These are phyloP conservation scores for Sugiyamaella grinbergsii DNA, from an alignment of 1,139 yeast genomes.

Conservation along the genomic window DNA sequence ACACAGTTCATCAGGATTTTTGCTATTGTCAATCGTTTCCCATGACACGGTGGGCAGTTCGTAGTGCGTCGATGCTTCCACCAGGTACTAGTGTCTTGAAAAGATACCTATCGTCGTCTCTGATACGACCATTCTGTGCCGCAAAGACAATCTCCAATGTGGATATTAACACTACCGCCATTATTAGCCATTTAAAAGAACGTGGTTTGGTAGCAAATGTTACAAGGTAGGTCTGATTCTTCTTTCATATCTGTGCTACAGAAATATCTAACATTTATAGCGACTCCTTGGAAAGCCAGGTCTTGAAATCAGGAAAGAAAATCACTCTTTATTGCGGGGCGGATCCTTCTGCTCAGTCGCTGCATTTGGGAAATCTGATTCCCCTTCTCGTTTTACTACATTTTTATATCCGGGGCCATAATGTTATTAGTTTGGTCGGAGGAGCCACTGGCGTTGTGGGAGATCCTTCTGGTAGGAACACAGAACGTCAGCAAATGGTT, in stretches of 20 bases:
- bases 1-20: no score
- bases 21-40: background rate
- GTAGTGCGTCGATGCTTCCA: background rate
- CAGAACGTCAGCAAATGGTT: conserved; percentile 68
- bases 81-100: background rate
- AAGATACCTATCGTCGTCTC: background rate
- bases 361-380: conserved; percentile 86
- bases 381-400: conserved; percentile 86
- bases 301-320: conserved; percentile 40
- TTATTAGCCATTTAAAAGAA: conserved; percentile 27
- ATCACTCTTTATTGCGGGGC: conserved; percentile 88
- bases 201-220: conserved; percentile 34
- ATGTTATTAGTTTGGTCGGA: conserved; percentile 80
- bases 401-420: conserved; percentile 81
- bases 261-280: conserved; percentile 24
- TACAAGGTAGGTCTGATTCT: conserved; percentile 30
- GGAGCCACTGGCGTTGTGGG: conserved; percentile 99
- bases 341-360: conserved; percentile 88
- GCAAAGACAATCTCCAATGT: background rate
- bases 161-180: conserved; percentile 20
- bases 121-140: background rate
- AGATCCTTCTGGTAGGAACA: conserved; percentile 89
- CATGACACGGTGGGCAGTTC: background rate
- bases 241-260: no score
- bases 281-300: conserved; percentile 43